Evolutionary conservation across 768 basidiomycete genomes (phyloP), one percentile per base, ranked within the genome.

Genomic region (Termitomyces sp.): DNA sequence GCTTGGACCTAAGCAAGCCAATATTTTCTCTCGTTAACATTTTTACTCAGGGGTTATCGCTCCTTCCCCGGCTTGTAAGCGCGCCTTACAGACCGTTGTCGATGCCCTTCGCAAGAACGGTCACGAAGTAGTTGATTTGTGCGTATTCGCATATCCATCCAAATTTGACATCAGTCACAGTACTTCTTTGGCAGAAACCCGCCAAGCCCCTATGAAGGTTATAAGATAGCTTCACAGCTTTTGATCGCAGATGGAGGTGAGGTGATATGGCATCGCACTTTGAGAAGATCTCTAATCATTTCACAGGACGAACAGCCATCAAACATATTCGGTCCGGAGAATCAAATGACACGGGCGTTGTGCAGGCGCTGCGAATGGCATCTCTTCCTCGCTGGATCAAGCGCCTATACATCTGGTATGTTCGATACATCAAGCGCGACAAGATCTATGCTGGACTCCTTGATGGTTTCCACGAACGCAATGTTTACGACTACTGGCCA

Each of bases 61-160:
- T 33, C 83, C 85, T 3, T 86, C 87, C 2, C 87, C 87, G 1
- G 81, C 87, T 0, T 87, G 85, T 61, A 68, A 70, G 35, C 79
- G 87, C n/a, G 86, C 83, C 16, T 74, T 88, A 9, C 65, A 78
- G 39, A 73, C 63, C 24, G 84, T 85, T 1, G 78, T 80, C 1
- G 73, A 79, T 0, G 70, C 73, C 5, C 71, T 88, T 20, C 60
- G 73, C 36, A 76, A 72, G 36, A 62, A 79, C 13, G 85, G 85
- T 0, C 82, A 88, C 36, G 74, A 81, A 48, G 71, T 86, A 7
- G 70, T 84, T 13, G 67, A 76, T 7, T 68, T 87, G 84, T 81
- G 66, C 60, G 78, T 62, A 49, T 59, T 22, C 36, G 11, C 57
- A 46, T 36, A 33, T 35, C n/a, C 13, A 44, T 50, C 18, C 22